Percentiles rank a stretch among this genome's conserved stretches.
Evolutionary conservation across 2,329 filamentous ascomycete genomes (phyloP).

Genomic region (Cordyceps cateniannulata): DNA sequence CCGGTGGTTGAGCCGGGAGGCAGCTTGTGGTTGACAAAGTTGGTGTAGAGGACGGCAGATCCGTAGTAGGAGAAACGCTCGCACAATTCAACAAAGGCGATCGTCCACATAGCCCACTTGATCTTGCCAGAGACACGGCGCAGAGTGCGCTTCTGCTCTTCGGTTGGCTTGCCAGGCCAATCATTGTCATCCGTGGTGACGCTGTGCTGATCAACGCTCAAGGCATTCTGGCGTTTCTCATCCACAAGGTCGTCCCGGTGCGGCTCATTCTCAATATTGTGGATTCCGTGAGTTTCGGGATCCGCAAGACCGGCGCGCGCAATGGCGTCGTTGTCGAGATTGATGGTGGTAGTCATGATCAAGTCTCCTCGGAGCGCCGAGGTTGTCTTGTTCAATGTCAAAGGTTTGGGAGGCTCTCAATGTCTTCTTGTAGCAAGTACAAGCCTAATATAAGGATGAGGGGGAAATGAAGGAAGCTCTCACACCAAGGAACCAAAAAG

Average conservation of each 20-base stretch:
- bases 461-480: not conserved
- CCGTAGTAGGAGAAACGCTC: conserved; percentile 77
- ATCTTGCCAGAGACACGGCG: conserved; percentile 58
- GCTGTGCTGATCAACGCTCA: conserved; percentile 17
- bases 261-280: conserved; percentile 17
- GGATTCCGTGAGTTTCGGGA: conserved; percentile 29
- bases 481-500: not conserved
- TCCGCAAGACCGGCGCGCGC: conserved; percentile 26
- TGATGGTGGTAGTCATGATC: conserved; percentile 29
- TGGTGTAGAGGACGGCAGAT: conserved; percentile 61
- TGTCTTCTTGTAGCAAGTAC: not conserved
- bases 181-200: conserved; percentile 23
- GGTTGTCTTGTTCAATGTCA: not conserved
- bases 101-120: conserved; percentile 59
- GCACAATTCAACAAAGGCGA: conserved; percentile 67
- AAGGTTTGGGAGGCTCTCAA: not conserved
- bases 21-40: conserved; percentile 53
- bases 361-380: not conserved
- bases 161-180: conserved; percentile 44
- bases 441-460: not conserved
- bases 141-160: conserved; percentile 56
- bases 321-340: conserved; percentile 32
- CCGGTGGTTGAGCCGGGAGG: conserved; percentile 50
- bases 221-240: conserved; percentile 16
- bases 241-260: conserved; percentile 24